Percentiles rank a stretch among this genome's conserved stretches.
Conservation (phyloP, 345 rosid species). For the Moricandia moricandioides region DNA sequence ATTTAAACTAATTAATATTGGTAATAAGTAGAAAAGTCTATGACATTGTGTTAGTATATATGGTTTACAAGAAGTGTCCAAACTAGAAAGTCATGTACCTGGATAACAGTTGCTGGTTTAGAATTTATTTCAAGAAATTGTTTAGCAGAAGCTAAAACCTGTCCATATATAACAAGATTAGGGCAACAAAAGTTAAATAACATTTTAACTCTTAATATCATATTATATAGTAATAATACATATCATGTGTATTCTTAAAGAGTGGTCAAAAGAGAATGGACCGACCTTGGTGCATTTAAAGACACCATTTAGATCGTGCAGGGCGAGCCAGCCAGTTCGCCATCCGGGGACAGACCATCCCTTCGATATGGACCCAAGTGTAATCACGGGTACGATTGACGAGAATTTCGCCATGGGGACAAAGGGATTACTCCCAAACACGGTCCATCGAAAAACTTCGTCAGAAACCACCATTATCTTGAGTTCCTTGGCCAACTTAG, state of each 20-base stretch:
- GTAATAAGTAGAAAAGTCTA: neutral
- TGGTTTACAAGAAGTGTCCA: neutral
- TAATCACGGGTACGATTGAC: constrained; percentile 48
- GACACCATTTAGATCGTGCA: constrained; percentile 42
- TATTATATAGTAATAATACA: no score
- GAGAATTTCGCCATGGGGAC: constrained; percentile 51
- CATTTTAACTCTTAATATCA: neutral
- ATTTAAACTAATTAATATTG: no score
- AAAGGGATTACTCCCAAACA: constrained; percentile 46
- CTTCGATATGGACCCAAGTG: constrained; percentile 59
- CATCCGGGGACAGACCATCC: constrained; percentile 60
- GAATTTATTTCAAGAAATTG: constrained; percentile 32
- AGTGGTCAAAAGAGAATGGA: neutral
- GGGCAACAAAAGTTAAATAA: neutral
- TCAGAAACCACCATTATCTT: constrained; percentile 51
- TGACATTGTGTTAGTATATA: neutral
- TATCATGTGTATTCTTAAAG: neutral
- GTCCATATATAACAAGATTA: neutral
- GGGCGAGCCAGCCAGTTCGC: constrained; percentile 54
- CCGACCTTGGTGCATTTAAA: constrained; percentile 37
- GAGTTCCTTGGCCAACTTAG: constrained; percentile 47
- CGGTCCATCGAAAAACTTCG: constrained; percentile 47
- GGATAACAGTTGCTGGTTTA: constrained; percentile 47
- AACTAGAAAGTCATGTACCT: constrained; percentile 34
- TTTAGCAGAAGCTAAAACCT: constrained; percentile 43